phyloP scores from a whole-genome alignment of 805 yeast genomes.

The Ogataea salicorniae region DNA sequence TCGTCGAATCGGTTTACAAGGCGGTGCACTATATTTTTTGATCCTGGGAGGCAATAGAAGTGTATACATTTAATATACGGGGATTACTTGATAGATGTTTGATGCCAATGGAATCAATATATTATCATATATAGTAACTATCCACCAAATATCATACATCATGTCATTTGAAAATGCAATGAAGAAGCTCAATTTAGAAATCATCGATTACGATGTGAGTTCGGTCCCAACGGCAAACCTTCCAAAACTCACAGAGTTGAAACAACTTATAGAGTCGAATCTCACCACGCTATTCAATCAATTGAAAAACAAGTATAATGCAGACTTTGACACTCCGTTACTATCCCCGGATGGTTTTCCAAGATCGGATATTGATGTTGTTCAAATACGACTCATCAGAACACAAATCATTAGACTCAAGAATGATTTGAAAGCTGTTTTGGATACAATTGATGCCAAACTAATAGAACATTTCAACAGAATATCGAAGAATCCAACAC shows the following conservation, averaged over 20 bases:
- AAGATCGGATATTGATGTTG: conserved; percentile 74
- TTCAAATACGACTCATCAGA: conserved; percentile 57
- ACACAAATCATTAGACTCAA: conserved; percentile 59
- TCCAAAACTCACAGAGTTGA: conserved; percentile 27
- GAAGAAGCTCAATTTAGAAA: conserved; percentile 17
- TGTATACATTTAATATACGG: no score
- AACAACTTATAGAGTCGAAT: conserved; percentile 37
- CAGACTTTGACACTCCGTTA: conserved; percentile 59
- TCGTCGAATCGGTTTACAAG: no score
- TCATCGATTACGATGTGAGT: conserved; percentile 12
- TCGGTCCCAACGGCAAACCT: conserved; percentile 11
- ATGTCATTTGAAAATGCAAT: conserved; percentile 25
- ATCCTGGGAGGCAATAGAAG: no score
- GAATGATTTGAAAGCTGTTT: conserved; percentile 58
- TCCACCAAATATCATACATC: neutral
- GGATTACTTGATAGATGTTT: no score
- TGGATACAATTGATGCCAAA: conserved; percentile 41
- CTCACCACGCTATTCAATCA: conserved; percentile 37
- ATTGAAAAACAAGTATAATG: conserved; percentile 28
- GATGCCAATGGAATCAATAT: no score
- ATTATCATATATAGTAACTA: no score
- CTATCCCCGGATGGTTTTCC: conserved; percentile 80
- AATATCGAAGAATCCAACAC: neutral
- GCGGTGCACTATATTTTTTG: no score
- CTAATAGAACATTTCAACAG: conserved; percentile 35